phyloP scores from a whole-genome alignment of 768 basidiomycete genomes.

The Serendipita sp. region DNA sequence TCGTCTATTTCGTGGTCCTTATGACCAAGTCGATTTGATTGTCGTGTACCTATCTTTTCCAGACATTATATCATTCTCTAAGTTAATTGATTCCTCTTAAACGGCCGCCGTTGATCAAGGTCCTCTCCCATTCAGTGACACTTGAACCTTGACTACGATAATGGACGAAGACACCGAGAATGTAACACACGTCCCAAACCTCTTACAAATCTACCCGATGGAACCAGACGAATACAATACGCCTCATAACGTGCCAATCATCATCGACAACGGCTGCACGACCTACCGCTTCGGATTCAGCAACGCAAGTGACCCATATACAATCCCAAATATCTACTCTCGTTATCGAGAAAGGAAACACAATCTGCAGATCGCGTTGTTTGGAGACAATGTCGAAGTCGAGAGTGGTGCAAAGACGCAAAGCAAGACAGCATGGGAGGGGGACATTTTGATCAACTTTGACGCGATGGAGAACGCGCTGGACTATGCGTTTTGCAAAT shows the following conservation, averaged over 20 bases:
- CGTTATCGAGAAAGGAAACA: conserved; percentile 82
- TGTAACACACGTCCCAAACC: conserved; percentile 3
- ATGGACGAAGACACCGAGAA: conserved; percentile 4
- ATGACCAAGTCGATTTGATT: too few species aligned
- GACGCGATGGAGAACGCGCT: conserved; percentile 90
- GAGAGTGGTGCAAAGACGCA: conserved; percentile 74
- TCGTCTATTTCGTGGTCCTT: too few species aligned
- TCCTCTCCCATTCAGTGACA: too few species aligned
- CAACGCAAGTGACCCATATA: conserved; percentile 37
- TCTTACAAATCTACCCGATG: not conserved
- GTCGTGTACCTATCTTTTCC: too few species aligned
- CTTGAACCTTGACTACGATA: not conserved
- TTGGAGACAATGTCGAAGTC: conserved; percentile 73
- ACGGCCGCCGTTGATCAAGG: too few species aligned
- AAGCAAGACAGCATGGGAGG: conserved; percentile 78
- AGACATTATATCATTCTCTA: too few species aligned
- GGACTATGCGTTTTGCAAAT: conserved; percentile 77
- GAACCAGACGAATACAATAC: conserved; percentile 5
- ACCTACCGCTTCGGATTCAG: conserved; percentile 73
- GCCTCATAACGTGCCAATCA: conserved; percentile 31
- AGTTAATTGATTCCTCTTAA: too few species aligned
- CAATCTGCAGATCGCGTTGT: conserved; percentile 68
- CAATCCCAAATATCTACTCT: conserved; percentile 55
- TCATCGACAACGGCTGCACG: conserved; percentile 84
- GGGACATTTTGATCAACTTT: conserved; percentile 79